Evolutionary conservation across 768 basidiomycete genomes (phyloP).

Genomic region (Suillus alpinus): DNA sequence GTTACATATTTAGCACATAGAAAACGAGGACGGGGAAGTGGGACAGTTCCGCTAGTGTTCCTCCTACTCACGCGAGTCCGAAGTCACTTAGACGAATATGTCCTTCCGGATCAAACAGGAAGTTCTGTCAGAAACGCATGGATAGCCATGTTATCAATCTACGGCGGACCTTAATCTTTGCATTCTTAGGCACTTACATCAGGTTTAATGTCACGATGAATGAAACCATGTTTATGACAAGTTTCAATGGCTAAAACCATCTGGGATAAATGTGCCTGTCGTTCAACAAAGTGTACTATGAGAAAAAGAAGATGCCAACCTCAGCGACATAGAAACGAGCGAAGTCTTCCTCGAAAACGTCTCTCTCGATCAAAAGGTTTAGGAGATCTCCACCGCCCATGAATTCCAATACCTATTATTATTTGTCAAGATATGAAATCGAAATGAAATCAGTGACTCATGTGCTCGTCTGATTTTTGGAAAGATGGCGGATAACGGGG

Average conservation of each 20-base stretch:
- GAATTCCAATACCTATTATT: slow-evolving; percentile 78
- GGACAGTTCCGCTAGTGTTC: slow-evolving; percentile 22
- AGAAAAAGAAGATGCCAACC: slow-evolving; percentile 41
- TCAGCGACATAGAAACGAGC: slow-evolving; percentile 94
- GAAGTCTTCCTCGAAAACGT: slow-evolving; percentile 88
- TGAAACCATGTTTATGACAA: slow-evolving; percentile 93
- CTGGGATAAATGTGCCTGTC: slow-evolving; percentile 40
- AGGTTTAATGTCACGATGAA: slow-evolving; percentile 97
- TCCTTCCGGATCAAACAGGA: slow-evolving; percentile 89
- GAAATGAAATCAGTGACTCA: slow-evolving; percentile 47
- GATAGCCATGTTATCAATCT: slow-evolving; percentile 20
- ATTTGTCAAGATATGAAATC: slow-evolving; percentile 43
- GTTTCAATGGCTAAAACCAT: slow-evolving; percentile 94
- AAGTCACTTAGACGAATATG: slow-evolving; percentile 96
- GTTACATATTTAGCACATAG: slow-evolving; percentile 19
- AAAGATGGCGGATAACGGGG: slow-evolving; percentile 22
- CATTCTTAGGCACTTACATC: slow-evolving; percentile 53
- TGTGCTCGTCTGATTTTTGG: slow-evolving; percentile 23
- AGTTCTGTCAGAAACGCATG: slow-evolving; percentile 61
- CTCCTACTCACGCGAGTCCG: slow-evolving; percentile 79
- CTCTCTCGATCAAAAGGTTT: slow-evolving; percentile 90
- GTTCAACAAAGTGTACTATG: slow-evolving; percentile 18
- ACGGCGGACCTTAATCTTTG: slow-evolving; percentile 27
- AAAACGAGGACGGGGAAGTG: slow-evolving; percentile 10
- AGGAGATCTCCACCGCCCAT: slow-evolving; percentile 97